Percentiles rank a stretch among this genome's conserved stretches.
phyloP scores from a whole-genome alignment of 1,139 yeast species.

The Diutina mesorugosa region DNA sequence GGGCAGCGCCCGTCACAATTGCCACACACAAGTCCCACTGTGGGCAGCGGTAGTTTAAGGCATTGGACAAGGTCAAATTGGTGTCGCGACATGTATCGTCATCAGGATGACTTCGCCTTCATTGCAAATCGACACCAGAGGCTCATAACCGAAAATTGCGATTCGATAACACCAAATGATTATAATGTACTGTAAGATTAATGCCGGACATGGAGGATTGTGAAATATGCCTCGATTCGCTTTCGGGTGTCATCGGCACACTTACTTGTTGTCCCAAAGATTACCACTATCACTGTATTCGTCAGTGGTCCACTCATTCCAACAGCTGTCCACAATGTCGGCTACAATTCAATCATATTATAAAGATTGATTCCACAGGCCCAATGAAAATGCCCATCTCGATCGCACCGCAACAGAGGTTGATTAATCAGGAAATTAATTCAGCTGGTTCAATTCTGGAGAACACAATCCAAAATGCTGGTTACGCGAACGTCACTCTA shows the following conservation, averaged over 20 bases:
- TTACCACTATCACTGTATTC: slow-evolving; percentile 34
- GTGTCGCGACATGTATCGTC: slow-evolving; percentile 62
- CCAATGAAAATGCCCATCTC: neutral
- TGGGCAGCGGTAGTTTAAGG: slow-evolving; percentile 73
- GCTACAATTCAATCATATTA: slow-evolving; percentile 17
- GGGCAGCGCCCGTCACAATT: slow-evolving; percentile 93
- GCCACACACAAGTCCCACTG: slow-evolving; percentile 59
- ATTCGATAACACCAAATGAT: neutral
- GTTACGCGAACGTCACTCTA: neutral
- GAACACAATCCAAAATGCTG: neutral
- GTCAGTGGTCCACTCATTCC: slow-evolving; percentile 34
- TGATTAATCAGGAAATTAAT: neutral
- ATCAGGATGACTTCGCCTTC: neutral
- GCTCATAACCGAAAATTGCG: neutral
- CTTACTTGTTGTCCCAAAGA: slow-evolving; percentile 27
- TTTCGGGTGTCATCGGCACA: slow-evolving; percentile 17
- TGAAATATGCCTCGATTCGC: slow-evolving; percentile 34
- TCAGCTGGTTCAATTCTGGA: neutral
- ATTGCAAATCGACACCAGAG: neutral
- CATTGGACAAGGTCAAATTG: slow-evolving; percentile 82
- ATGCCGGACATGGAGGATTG: slow-evolving; percentile 16
- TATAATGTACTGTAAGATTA: neutral
- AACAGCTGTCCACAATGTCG: slow-evolving; percentile 46
- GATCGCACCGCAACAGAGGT: neutral
- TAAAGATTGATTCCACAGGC: slow-evolving; percentile 8